Evolutionary conservation across 257 asterid genomes (phyloP).

Genomic region (Solanum piurae): DNA sequence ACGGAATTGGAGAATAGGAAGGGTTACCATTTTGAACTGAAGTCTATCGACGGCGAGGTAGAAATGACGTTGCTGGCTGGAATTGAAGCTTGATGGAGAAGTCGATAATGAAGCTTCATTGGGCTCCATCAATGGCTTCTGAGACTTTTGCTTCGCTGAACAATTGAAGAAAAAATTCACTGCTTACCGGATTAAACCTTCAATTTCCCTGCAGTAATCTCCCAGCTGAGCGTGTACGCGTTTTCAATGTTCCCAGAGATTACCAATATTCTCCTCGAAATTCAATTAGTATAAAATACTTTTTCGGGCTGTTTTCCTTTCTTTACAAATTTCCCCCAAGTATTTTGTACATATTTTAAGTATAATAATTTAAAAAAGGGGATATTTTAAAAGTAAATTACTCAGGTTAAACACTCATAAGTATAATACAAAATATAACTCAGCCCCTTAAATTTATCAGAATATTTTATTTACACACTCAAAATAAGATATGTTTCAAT

Average conservation of each 20-base stretch:
- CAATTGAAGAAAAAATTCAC: not conserved
- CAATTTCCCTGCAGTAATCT: not conserved
- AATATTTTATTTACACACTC: not conserved
- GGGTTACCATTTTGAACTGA: constrained; percentile 70
- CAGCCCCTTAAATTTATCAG: not conserved
- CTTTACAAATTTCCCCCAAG: not conserved
- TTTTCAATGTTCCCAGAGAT: not conserved
- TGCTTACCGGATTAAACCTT: not conserved
- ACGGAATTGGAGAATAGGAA: not conserved
- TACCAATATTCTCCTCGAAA: not conserved
- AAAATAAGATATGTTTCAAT: no score
- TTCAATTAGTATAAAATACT: not conserved
- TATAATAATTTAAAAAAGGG: no score
- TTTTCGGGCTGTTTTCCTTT: not conserved
- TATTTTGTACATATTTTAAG: not conserved
- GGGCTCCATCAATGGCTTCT: constrained; percentile 35
- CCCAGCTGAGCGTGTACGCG: not conserved
- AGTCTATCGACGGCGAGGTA: constrained; percentile 88
- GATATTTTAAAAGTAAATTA: not conserved
- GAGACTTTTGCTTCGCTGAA: not conserved
- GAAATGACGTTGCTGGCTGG: constrained; percentile 82
- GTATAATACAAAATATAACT: no score
- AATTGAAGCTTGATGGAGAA: constrained; percentile 43
- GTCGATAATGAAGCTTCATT: constrained; percentile 44
- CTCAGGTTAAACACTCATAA: not conserved